These are phyloP conservation scores for Crithidia mellificae DNA, from an alignment of 208 protist species.

Conservation along the genomic window DNA sequence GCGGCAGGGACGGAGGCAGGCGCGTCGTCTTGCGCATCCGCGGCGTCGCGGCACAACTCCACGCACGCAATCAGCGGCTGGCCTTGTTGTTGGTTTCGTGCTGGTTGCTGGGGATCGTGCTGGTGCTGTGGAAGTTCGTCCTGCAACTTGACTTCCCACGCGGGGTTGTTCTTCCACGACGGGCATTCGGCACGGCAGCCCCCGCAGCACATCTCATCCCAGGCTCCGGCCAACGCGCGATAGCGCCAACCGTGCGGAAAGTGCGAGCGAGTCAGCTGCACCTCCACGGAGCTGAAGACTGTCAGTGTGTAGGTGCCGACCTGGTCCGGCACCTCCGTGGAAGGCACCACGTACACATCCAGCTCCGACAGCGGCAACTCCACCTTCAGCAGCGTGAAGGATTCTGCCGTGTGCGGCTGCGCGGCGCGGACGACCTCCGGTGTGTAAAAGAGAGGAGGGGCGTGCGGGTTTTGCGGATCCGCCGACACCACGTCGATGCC, in stretches of 20 bases:
- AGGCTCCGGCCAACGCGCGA: constrained; percentile 51
- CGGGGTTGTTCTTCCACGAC: constrained; percentile 87
- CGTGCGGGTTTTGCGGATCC: constrained; percentile 33
- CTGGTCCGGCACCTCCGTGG: constrained; percentile 46
- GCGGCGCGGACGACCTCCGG: constrained; percentile 41
- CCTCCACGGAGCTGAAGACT: constrained; percentile 62
- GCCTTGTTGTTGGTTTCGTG: constrained; percentile 21
- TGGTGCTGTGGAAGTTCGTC: no score
- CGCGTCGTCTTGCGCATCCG: neutral
- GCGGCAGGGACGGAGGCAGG: neutral
- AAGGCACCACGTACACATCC: constrained; percentile 76
- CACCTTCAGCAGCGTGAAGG: constrained; percentile 50
- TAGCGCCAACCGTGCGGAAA: constrained; percentile 84
- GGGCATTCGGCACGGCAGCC: constrained; percentile 57
- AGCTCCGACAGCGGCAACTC: constrained; percentile 35
- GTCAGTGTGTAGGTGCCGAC: constrained; percentile 65
- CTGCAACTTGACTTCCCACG: constrained; percentile 58
- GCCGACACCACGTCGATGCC: constrained; percentile 65
- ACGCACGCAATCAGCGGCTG: constrained; percentile 49
- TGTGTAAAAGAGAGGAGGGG: constrained; percentile 52
- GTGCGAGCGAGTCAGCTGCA: constrained; percentile 38
- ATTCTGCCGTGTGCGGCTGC: constrained; percentile 39
- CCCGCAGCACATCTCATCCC: constrained; percentile 73
- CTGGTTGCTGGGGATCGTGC: no score
- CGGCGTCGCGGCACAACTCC: constrained; percentile 25